Evolutionary conservation across 2,329 filamentous ascomycete genomes (phyloP).

Genomic region (Teratosphaeria pseudoeucalypti): DNA sequence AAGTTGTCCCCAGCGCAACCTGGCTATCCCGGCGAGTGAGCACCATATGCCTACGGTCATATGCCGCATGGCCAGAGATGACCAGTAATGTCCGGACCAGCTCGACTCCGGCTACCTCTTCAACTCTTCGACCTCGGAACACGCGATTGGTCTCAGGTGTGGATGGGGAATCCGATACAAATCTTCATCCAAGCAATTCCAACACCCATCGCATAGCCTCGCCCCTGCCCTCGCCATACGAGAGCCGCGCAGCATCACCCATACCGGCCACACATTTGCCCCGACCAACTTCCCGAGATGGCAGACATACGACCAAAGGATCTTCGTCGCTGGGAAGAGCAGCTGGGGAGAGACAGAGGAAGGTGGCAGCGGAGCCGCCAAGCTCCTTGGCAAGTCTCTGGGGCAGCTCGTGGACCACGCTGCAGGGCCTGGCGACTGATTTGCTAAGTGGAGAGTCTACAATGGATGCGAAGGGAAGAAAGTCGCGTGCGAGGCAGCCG

Average conservation of each 20-base stretch:
- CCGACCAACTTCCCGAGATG: conserved; percentile 20
- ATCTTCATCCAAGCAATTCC: conserved; percentile 25
- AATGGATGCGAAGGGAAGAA: conserved; percentile 6
- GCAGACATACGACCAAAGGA: conserved; percentile 6
- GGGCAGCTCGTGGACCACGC: conserved; percentile 38
- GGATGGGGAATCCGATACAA: conserved; percentile 32
- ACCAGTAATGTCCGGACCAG: conserved; percentile 20
- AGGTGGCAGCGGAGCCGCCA: conserved; percentile 10
- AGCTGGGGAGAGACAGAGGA: conserved; percentile 8
- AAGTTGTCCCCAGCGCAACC: neutral
- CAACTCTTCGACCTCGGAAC: conserved; percentile 37
- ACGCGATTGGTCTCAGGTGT: conserved; percentile 38
- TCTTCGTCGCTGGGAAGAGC: neutral
- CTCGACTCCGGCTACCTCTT: conserved; percentile 27
- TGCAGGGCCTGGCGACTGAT: conserved; percentile 41
- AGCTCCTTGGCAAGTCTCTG: conserved; percentile 34
- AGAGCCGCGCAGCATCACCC: conserved; percentile 26
- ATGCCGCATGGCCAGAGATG: conserved; percentile 16
- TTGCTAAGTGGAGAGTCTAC: conserved; percentile 33
- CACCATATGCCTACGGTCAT: conserved; percentile 3
- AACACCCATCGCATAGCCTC: conserved; percentile 22
- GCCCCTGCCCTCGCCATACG: conserved; percentile 26
- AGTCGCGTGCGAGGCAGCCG: conserved; percentile 22
- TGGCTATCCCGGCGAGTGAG: neutral
- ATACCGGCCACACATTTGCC: conserved; percentile 19